Base-by-base conservation (phyloP, 1,139 yeast species). In the Candida glucosophila region DNA sequence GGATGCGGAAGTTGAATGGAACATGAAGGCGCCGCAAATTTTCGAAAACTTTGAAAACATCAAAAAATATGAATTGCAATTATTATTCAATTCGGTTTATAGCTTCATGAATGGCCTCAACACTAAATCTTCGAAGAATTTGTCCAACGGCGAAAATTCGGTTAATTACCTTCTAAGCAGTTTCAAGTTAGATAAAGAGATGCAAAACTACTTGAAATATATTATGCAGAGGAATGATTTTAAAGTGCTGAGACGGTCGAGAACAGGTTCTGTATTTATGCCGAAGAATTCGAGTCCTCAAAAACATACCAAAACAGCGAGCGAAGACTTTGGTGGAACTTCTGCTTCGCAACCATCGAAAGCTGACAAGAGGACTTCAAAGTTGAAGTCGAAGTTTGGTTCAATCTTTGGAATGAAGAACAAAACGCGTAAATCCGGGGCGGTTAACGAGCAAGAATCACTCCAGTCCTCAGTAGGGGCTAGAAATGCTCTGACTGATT, bases 361-460 rank as follows among this genome's bases (percentile, higher is more conserved):
- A 19, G 18, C 19, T 12, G 32, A 30, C 24, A 52, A 47, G 33
- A 54, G 52, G 28, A 44, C 47, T 17, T 52, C 58, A 14, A 73
- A 68, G 35, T 56, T 86, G 43, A 74, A 77, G 47, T 80, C 93
- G 5, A 76, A 64, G 46, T 86, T 86, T 20, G 95, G 95, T 11
- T 83, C 95, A 0, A 76, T 86, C 33, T 80, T 86, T 49, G 77
- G 80, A 22, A 71, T 81, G 37, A 75, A 73, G 43, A 69, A 48
- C 29, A 60, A 73, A 41, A 17, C 12, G 14, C 65, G 64, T 38
- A 55, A 55, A 17, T 23, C 43, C 5, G 31, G 42, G 31, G 52
- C 50, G 32, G 11, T 19, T 7, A 25, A 25, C n/a, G 18, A 20
- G n/a, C n/a, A n/a, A 9, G 22, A 4, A 42, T 47, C 14, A 40